phyloP scores from a whole-genome alignment of 345 rosid species.

The Noccaea bulbosa region DNA sequence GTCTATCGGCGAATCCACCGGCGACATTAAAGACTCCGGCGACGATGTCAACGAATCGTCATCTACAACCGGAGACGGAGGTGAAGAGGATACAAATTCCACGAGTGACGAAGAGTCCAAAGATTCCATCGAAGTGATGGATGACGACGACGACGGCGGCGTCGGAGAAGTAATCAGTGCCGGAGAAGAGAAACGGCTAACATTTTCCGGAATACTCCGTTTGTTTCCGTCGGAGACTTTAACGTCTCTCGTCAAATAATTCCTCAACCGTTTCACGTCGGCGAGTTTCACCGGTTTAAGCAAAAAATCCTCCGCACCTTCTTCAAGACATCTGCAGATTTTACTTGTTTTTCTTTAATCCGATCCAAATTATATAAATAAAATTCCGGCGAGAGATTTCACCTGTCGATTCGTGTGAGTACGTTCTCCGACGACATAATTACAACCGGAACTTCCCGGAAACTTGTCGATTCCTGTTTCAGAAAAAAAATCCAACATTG shows the following conservation, averaged over 20 bases:
- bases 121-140: conserved; percentile 28
- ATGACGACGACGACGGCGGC: conserved; percentile 37
- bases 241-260: conserved; percentile 54
- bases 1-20: conserved; percentile 39
- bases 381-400: background rate
- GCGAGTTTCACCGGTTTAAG: conserved; percentile 90
- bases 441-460: conserved; percentile 83
- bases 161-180: conserved; percentile 35
- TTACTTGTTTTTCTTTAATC: background rate
- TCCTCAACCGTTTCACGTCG: conserved; percentile 78
- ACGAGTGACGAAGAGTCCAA: conserved; percentile 52
- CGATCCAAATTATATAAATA: background rate
- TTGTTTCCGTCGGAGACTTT: conserved; percentile 47
- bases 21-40: conserved; percentile 16
- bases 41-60: conserved; percentile 8
- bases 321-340: conserved; percentile 76
- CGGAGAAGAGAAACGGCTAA: background rate
- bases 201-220: conserved; percentile 56
- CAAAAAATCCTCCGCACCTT: conserved; percentile 93
- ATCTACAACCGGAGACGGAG: background rate
- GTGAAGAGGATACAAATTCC: conserved; percentile 18
- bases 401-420: conserved; percentile 82
- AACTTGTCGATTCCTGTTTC: conserved; percentile 75
- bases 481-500: conserved; percentile 1
- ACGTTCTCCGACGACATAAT: conserved; percentile 97